phyloP scores from a whole-genome alignment of 306 rosid genomes.

The Inga oerstediana region DNA sequence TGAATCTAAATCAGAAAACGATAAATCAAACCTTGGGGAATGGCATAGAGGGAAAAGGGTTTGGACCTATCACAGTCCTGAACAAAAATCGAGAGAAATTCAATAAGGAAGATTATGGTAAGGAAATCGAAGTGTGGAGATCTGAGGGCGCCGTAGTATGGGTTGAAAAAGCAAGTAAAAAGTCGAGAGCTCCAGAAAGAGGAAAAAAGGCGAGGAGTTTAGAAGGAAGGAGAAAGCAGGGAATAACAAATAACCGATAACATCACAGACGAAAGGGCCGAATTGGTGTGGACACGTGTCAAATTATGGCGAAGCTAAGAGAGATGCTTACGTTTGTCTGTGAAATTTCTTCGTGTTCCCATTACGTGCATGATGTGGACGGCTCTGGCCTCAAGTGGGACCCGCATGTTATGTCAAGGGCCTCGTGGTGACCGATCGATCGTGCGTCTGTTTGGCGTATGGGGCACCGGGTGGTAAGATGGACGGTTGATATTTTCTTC shows the following conservation, averaged over 20 bases:
- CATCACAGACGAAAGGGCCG: not conserved
- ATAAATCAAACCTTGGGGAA: conserved; percentile 40
- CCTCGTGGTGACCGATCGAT: not conserved
- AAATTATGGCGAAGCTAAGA: not conserved
- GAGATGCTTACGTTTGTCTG: not conserved
- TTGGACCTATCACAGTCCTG: conserved; percentile 15
- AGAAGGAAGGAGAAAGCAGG: conserved; percentile 27
- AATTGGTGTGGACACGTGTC: conserved; percentile 31
- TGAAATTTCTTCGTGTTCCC: not conserved
- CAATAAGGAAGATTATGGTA: not conserved
- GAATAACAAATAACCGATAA: conserved; percentile 20
- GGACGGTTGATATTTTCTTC: not conserved
- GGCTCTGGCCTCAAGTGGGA: not conserved
- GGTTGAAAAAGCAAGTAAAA: conserved; percentile 27
- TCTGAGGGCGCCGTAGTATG: conserved; percentile 34
- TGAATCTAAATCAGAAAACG: conserved; percentile 8
- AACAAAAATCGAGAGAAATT: not conserved
- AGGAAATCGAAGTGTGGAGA: conserved; percentile 29
- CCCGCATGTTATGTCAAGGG: not conserved
- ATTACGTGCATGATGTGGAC: not conserved
- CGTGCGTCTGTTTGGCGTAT: not conserved
- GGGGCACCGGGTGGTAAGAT: not conserved
- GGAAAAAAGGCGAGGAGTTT: not conserved
- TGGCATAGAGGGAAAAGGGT: conserved; percentile 43
- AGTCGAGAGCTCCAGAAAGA: conserved; percentile 24